Evolutionary conservation across 768 basidiomycete species (phyloP), one percentile per base, ranked within the genome.

Genomic region (Macrolepiota fuliginosa): DNA sequence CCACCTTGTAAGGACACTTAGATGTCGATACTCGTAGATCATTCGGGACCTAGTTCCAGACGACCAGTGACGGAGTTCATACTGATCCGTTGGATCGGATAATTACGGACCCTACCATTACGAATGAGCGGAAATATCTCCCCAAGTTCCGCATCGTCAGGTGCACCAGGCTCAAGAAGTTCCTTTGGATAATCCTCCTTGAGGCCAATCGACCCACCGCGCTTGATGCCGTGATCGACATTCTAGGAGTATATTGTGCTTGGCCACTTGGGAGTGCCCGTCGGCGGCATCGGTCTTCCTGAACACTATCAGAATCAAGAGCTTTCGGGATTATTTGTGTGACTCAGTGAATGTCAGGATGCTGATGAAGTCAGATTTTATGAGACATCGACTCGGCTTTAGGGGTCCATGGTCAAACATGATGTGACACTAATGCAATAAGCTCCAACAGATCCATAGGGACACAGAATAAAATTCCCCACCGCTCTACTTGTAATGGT

Each of bases 281-380:
- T 68, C 63, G 45, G 68, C 63, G 36, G 64, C 64, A 22, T 68
- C 64, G 47, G 63, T 51, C 63, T 70, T 68, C 54, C 68, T 72
- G 61, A 68, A 70, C 11, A 54, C 56, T 51, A 47, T 70, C 68
- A 15, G 67, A 62, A 53, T 63, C 22, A 59, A 36, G 62, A 24
- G 64, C 54, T 24, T 64, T 64, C 11, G 71, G 69, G 69, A 72
- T 71, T 24, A 32, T 57, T 64, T 19, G 12, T 5, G 24, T 42
- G 19, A 15, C 19, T 22, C 27, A n/a, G 27, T 12, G n/a, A 11
- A 22, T 25, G 12, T 25, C 22, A 47, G 3, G 46, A 49, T 9
- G 11, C 6, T 46, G 6, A 10, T 36, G 27, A 19, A 49, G 59
- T n/a, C 54, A 54, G 27, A 22, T 10, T 40, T 4, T 40, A 59